Percentiles rank a stretch among this genome's conserved stretches.
phyloP scores from a whole-genome alignment of 257 asterid genomes.

The Cruciata laevipes region DNA sequence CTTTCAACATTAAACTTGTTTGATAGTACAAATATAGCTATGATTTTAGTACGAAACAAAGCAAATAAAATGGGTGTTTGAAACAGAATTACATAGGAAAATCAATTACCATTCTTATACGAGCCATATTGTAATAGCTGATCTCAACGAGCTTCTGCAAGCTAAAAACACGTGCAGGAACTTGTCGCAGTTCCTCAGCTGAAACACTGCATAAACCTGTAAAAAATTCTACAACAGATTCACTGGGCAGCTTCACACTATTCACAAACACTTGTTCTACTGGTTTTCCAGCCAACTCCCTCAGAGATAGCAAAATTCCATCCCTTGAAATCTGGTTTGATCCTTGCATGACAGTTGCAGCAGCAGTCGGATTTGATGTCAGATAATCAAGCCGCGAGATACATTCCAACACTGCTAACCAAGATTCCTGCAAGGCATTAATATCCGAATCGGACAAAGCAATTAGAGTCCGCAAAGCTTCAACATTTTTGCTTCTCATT shows the following conservation, averaged over 20 bases:
- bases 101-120: conserved; percentile 88
- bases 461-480: conserved; percentile 88
- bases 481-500: conserved; percentile 92
- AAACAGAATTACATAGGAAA: conserved; percentile 2
- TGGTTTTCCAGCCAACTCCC: conserved; percentile 93
- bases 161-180: conserved; percentile 95
- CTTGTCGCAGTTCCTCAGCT: conserved; percentile 91
- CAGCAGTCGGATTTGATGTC: conserved; percentile 83
- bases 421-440: conserved; percentile 91
- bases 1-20: too few species aligned
- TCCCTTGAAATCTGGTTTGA: conserved; percentile 96
- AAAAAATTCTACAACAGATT: conserved; percentile 92
- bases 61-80: not conserved
- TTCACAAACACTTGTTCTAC: conserved; percentile 86
- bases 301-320: conserved; percentile 75
- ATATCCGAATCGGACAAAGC: conserved; percentile 79
- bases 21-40: too few species aligned
- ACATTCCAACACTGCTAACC: conserved; percentile 93
- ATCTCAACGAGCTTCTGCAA: conserved; percentile 98
- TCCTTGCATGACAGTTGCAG: conserved; percentile 95
- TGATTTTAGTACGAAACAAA: too few species aligned
- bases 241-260: conserved; percentile 93
- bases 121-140: conserved; percentile 98
- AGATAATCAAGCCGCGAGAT: conserved; percentile 95
- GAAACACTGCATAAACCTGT: conserved; percentile 93